Evolutionary conservation across 179 eudicot genomes (phyloP), one percentile per base, ranked within the genome.

Genomic region (Pouteria campechiana): DNA sequence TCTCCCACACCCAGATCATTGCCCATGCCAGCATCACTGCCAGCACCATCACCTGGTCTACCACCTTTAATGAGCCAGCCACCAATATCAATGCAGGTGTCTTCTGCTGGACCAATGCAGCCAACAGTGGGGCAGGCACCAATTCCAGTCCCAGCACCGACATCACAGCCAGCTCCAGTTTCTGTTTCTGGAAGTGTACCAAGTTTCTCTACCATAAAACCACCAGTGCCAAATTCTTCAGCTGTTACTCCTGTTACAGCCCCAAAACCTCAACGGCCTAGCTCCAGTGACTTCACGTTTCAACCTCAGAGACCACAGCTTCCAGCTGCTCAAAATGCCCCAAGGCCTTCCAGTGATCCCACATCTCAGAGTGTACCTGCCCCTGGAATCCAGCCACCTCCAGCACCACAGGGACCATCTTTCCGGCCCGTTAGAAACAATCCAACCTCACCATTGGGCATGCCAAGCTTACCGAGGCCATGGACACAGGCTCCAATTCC

Each of bases 281-380:
- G 55, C 55, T 62, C 83, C 3, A 57, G 61, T 30, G 88, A 81
- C 57, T 89, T 89, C 60, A 75, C 95, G 42, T 88, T 78, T 66
- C 87, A 75, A 54, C 94, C 84, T 32, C 79, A 62, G 42, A 60
- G 72, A 30, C 76, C 76, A 6, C 84, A 58, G 17, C 60, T 55
- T 58, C 64, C 67, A 27, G 55, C 58, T 17, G 33, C 72, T 28
- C 81, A 72, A 25, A 30, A 64, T 18, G 47, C 7, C 28, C 48
- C 58, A 25, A 65, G 82, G 68, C 80, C 65, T 30, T 34, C 61
- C 43, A 41, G 38, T 48, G 70, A 57, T 25, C 63, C 60, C 17
- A 33, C 59, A 43, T 48, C 55, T 32, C 83, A 69, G 49, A 64
- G 60, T 41, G n/a, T 46, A 17, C 21, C 37, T 31, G 60, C 59